Evolutionary conservation across 495 filamentous ascomycete species (phyloP).

Genomic region (Daldinia vernicosa): DNA sequence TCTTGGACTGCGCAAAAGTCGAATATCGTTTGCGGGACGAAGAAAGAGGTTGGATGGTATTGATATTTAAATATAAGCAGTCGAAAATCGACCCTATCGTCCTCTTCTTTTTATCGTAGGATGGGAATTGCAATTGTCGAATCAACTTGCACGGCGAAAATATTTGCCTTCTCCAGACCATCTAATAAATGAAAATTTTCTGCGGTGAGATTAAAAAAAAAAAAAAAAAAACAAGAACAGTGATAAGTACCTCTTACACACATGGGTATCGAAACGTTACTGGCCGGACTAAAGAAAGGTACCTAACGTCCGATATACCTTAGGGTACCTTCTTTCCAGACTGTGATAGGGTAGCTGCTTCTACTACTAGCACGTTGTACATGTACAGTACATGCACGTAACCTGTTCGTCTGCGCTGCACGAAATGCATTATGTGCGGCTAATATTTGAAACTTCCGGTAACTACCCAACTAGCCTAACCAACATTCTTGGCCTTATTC

Average conservation of each 20-base stretch:
- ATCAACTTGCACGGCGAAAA: constrained; percentile 24
- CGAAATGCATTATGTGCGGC: constrained; percentile 32
- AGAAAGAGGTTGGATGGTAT: neutral
- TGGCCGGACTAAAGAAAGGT: constrained; percentile 6
- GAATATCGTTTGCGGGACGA: constrained; percentile 21
- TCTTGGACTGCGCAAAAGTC: constrained; percentile 31
- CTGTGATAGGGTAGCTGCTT: neutral
- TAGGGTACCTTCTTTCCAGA: neutral
- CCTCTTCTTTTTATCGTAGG: constrained; percentile 1
- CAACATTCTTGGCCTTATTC: neutral
- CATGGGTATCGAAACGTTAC: constrained; percentile 2
- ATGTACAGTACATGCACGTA: constrained; percentile 33
- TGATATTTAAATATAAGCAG: neutral
- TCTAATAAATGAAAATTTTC: constrained; percentile 35
- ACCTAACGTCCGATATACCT: constrained; percentile 21
- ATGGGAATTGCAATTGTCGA: constrained; percentile 15
- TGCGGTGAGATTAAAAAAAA: constrained; percentile 33
- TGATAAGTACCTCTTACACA: neutral
- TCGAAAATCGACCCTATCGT: neutral
- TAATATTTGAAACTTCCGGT: constrained; percentile 27
- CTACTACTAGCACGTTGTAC: neutral
- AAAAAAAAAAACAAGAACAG: neutral
- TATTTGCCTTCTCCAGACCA: constrained; percentile 35
- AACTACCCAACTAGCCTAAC: constrained; percentile 16
- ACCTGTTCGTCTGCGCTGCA: constrained; percentile 7